Evolutionary conservation across 2,329 filamentous ascomycete genomes (phyloP).

Genomic region (Fusarium beomiforme): DNA sequence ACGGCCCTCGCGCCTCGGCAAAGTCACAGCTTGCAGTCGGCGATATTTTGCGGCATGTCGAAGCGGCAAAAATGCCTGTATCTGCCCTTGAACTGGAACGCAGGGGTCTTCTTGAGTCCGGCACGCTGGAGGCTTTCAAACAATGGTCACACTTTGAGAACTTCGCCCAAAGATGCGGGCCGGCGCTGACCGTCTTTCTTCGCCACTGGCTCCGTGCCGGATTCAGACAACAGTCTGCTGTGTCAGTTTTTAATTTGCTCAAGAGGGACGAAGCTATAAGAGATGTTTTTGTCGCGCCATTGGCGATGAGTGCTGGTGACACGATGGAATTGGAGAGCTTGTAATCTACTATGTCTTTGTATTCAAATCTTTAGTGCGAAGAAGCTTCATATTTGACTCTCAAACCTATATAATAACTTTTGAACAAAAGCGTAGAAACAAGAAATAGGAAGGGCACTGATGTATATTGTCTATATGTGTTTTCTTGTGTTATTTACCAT

Average conservation of each 20-base stretch:
- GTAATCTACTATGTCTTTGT: not conserved
- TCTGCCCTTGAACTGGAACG: not conserved
- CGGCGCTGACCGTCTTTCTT: not conserved
- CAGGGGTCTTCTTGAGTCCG: not conserved
- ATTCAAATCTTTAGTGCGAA: not conserved
- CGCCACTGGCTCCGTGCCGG: not conserved
- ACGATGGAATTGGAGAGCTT: not conserved
- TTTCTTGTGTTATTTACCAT: not conserved
- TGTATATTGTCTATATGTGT: not conserved
- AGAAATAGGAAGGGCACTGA: not conserved
- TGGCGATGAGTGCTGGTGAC: not conserved
- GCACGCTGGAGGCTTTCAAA: not conserved
- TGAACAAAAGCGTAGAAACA: not conserved
- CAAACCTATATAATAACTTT: not conserved
- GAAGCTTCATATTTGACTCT: not conserved
- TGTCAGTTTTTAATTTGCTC: not conserved
- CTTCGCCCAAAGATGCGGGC: not conserved
- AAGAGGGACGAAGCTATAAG: not conserved
- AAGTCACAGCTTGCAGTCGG: not conserved
- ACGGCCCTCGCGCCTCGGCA: not conserved
- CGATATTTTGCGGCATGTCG: not conserved
- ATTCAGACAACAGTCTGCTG: not conserved
- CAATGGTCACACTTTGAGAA: not conserved
- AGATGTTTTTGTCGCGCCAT: not conserved
- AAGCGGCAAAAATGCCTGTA: not conserved